Base-by-base conservation (phyloP, 495 filamentous ascomycete species). In the Tetracladium marchalianum region DNA sequence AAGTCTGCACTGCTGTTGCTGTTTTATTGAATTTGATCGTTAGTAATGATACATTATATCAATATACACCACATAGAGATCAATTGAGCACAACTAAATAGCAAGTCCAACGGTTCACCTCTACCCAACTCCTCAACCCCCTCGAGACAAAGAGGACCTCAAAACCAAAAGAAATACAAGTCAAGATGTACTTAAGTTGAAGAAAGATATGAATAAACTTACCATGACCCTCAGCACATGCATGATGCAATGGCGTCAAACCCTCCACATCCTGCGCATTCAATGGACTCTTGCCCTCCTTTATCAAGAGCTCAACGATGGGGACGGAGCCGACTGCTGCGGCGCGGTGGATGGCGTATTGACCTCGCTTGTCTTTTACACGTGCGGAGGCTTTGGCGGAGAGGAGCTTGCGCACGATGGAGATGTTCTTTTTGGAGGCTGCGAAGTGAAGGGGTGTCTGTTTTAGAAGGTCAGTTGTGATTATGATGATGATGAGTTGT, bases 401-500 rank as follows among this genome's bases (percentile, higher is more conserved):
- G 43, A 97, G 65, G 15, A 99, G 76, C 47, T 75, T 84, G 35
- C 85, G 84, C 5, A 89, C 87, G 11, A 81, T 73, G 47, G 86
- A 82, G 35, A 95, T 70, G 63, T 90, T 87, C 57, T 76, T 74
- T 59, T 99, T 97, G 41, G 89, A 95, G 39, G 87, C 84, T 40
- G 82, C 74, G 59, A 99, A 95, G 62, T 97, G 92, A 9, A 99
- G 75, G 11, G 86, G 85, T 31, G 90, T 95, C 80, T 85, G 59
- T 35, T 13, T 31, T 2, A 34, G 11, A n/a, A 51, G 45, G 38
- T 37, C 16, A 39, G 42, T 41, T 32, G 19, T n/a, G 22, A 27
- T 27, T 27, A 7, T 7, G 35, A 5, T 39, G 1, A 18, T 39
- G 37, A 55, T 44, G 53, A 50, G 22, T 4, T 35, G 11, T 33